A percentile compares a stretch with the other conserved stretches of the same genome.
Conservation (phyloP, 1,284 basidiomycete species). For the Boletellus dicymbophilus region DNA sequence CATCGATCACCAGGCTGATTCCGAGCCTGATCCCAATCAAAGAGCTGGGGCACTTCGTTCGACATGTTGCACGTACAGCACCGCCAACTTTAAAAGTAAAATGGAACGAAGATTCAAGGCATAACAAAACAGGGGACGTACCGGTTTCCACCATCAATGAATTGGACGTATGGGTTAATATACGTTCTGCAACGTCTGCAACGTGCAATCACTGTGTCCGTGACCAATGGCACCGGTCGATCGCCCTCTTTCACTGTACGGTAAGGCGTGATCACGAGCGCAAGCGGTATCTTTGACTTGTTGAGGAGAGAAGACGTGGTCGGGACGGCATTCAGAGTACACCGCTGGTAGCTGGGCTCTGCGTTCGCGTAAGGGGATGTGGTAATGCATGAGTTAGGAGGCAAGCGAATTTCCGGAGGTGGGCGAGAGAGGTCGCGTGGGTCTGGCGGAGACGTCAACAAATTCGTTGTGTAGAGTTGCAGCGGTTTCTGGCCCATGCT, state of each 20-base stretch:
- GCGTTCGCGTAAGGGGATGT: conserved; percentile 83
- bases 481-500: conserved; percentile 74
- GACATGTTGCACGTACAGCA: conserved; percentile 99
- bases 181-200: conserved; percentile 97
- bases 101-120: conserved; percentile 9
- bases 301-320: conserved; percentile 89
- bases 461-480: conserved; percentile 81
- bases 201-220: conserved; percentile 95
- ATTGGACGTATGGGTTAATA: conserved; percentile 99
- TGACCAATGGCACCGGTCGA: conserved; percentile 82
- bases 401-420: conserved; percentile 89
- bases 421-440: conserved; percentile 80
- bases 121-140: conserved; percentile 33
- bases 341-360: conserved; percentile 91
- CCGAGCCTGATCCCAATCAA: conserved; percentile 96
- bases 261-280: conserved; percentile 91
- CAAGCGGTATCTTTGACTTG: conserved; percentile 95
- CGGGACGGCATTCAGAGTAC: conserved; percentile 91
- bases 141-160: conserved; percentile 97
- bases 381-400: conserved; percentile 81
- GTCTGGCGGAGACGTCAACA: conserved; percentile 89
- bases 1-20: conserved; percentile 97
- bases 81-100: conserved; percentile 70
- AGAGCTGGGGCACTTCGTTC: conserved; percentile 98
- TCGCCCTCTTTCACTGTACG: conserved; percentile 79